Base-by-base conservation (phyloP, 2,329 filamentous ascomycete genomes). In the Nemania sp. region DNA sequence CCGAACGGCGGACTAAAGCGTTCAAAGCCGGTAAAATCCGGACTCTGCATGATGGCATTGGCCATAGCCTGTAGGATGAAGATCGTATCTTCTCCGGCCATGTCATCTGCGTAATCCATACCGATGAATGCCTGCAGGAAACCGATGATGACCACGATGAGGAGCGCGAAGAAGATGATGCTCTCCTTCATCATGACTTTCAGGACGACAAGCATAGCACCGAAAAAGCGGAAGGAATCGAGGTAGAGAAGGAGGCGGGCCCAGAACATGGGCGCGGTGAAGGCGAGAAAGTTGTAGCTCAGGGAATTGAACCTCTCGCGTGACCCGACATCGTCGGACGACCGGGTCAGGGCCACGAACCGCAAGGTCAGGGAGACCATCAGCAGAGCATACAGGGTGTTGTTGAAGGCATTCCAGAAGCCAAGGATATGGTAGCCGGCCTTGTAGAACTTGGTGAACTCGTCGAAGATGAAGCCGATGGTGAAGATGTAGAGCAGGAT, bases 391-490 rank as follows among this genome's bases (percentile, higher is more conserved):
- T 99, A 99, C 0, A 99, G 79, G 0, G 87, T 80, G 22, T 83
- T 81, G 72, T 99, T 99, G 77, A 99, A 96, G 20, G 89, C 89
- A 66, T 96, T 97, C 94, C 94, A 97, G 71, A 99, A 99, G 17
- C 90, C 88, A 50, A 99, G 80, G 66, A 97, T 97, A 65, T 88
- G 89, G 57, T 89, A 83, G 8, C 94, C 94, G 12, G 96, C 89
- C 70, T 99, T 99, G 83, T 90, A 96, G 63, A 97, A 83, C 72
- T 99, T 99, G 68, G 86, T 77, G 1, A 86, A 62, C 68, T 97
- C 94, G 68, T 99, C 93, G 64, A 86, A 91, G 26, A 97, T 81
- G 71, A 95, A 99, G 19, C 91, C 92, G 4, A 93, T 71, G 0
- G 94, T 97, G 76, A 99, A 97, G 59, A 93, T 69, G 67, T 99